Base-by-base conservation (phyloP, 192 early-diverging fungal species). In the Radiomyces spectabilis region DNA sequence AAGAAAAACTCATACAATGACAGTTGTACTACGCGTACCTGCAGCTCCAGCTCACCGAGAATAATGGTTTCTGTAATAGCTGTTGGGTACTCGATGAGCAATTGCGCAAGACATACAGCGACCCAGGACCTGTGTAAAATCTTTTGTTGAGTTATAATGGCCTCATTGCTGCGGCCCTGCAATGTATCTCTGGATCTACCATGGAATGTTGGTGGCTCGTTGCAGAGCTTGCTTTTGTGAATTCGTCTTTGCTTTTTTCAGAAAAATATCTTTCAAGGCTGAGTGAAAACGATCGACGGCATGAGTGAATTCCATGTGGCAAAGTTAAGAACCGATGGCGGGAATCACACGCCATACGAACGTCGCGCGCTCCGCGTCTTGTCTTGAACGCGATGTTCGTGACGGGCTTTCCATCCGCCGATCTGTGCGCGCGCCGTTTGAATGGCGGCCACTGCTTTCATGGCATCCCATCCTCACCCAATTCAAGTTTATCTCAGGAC, bases 41-140 rank as follows among this genome's bases (percentile, higher is more conserved):
- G 33, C 31, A 57, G 3, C 21, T 57, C 55, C 6, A 57, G 12
- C n/a, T 29, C 32, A 18, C 34, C 24, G 13, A 57, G 10, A 48
- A 47, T 24, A 0, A 29, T 22, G 8, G 34, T 19, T 37, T 19
- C 42, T 29, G 55, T 48, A n/a, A 57, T 10, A 16, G 44, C 55
- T 19, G 35, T 48, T 25, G 55, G 42, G 40, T 48, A 47, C 24
- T 48, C 43, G 26, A 31, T 18, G 9, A 57, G 4, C 19, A 41
- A 21, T 8, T 16, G n/a, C 18, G 35, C 35, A 18, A 46, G 6
- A 37, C 31, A 39, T n/a, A 39, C 32, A 15, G 55, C 55, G 10
- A 57, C 35, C 55, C 55, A 57, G 4, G 55, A 46, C 55, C 55
- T 57, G 31, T 18, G n/a, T 43, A 18, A 5, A 26, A 21, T 7